Evolutionary conservation across 176 grass and related monocot species (phyloP), one percentile per base, ranked within the genome.

Genomic region (Oryza officinalis): DNA sequence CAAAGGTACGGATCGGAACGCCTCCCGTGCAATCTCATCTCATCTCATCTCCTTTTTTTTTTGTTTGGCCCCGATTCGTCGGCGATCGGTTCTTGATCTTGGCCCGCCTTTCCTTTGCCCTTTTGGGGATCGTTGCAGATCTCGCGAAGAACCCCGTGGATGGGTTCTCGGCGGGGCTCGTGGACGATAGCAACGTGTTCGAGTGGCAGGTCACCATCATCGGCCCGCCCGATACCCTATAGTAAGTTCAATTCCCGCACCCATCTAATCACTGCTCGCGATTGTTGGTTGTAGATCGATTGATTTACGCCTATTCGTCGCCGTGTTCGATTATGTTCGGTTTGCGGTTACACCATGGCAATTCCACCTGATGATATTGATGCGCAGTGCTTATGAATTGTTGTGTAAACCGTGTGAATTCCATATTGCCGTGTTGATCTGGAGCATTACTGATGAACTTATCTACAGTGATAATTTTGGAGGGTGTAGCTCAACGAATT

Each of bases 191-290:
- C 81, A 92, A 83, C 80, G 79, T 94, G 52, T 94, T 94, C 72
- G 89, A 91, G 83, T 94, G 92, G 92, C 87, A 94, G 76, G 92
- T 92, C 87, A 94, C 90, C 81, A 90, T 94, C 84, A 94, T 92
- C 87, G 92, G 92, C 22, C 92, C 92, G 27, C 92, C 92, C 13
- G 92, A 94, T 12, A 94, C 92, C 9, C 90, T 94, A 38, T 94
- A 92, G 92, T 94, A 74, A 94, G 92, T 86, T 74, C 27, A 12
- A 38, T 76, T 77, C 33, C 60, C 45, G 4, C 44, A 6, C 35
- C 8, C n/a, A 1, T 74, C 0, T 63, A 63, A 68, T 74, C 28
- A 10, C 61, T 81, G 64, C 75, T 54, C 75, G 76, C 15, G 23
- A 84, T 72, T 78, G 5, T 22, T 10, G 20, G 76, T 69, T 73